These are phyloP conservation scores for Teratosphaeria destructans DNA, from an alignment of 2,329 filamentous ascomycete genomes.

Conservation along the genomic window DNA sequence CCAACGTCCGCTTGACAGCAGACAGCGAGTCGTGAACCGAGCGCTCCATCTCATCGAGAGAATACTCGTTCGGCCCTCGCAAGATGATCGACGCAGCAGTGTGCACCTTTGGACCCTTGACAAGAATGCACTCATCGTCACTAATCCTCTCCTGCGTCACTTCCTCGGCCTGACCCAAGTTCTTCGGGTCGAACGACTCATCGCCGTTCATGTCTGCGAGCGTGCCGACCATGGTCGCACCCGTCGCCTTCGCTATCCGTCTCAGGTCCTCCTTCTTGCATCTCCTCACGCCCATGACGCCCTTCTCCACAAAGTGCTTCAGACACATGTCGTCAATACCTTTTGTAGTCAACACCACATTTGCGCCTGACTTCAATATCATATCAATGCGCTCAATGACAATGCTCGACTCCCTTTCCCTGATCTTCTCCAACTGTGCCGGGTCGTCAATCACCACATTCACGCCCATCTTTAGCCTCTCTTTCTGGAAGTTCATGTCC, in stretches of 20 bases:
- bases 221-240: conserved; percentile 83
- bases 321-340: conserved; percentile 93
- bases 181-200: conserved; percentile 86
- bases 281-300: conserved; percentile 87
- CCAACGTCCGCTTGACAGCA: conserved; percentile 91
- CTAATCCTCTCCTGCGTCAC: conserved; percentile 98
- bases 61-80: conserved; percentile 89
- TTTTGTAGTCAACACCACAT: conserved; percentile 94
- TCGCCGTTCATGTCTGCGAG: conserved; percentile 95
- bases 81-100: conserved; percentile 94
- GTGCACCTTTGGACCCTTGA: conserved; percentile 91
- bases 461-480: conserved; percentile 97
- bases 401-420: conserved; percentile 84
- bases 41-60: conserved; percentile 97
- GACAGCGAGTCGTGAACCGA: conserved; percentile 95
- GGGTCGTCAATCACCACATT: conserved; percentile 98
- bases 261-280: conserved; percentile 98
- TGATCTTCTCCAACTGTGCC: conserved; percentile 93
- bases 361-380: conserved; percentile 94
- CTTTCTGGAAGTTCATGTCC: conserved; percentile 98
- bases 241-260: conserved; percentile 90
- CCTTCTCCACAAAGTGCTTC: conserved; percentile 88
- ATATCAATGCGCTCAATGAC: conserved; percentile 89
- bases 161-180: conserved; percentile 85
- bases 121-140: conserved; percentile 93